Base-by-base conservation (phyloP, 2,329 filamentous ascomycete genomes). In the Trichoderma atroviride region DNA sequence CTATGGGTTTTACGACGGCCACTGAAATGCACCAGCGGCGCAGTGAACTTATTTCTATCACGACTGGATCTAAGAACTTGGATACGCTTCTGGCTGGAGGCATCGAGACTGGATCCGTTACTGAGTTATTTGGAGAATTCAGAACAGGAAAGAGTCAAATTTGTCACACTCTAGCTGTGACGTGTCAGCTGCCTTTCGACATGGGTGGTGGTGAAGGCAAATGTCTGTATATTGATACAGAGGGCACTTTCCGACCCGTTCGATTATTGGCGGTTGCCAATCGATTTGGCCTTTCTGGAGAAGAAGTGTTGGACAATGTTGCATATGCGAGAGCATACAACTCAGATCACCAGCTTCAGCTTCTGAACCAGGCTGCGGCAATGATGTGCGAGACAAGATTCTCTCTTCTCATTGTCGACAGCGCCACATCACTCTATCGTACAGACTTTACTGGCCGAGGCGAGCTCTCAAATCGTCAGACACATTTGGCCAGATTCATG, bases 361-460 rank as follows among this genome's bases (percentile, higher is more conserved):
- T 99, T 9, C 89, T 99, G 71, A 96, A 96, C 76, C 95, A 98
- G 80, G 96, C 96, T 4, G 92, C 96, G 2, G 90, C 94, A 71
- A 99, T 99, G 96, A 99, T 99, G 96, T 97, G 94, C 69, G 96
- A 99, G 83, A 99, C 96, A 0, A 90, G 96, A 4, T 99, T 99
- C 80, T 98, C 96, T 3, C 87, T 99, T 10, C 89, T 99, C 61
- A 90, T 99, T 60, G 96, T 99, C 69, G 96, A 99, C 81, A 97
- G 94, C 69, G 96, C 96, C 16, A 99, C 96, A 0, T 91, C 95
- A 2, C 87, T 99, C 3, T 99, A 99, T 81, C 90, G 96, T 74
- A 99, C 96, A 0, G 96, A 99, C 77, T 99, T 98, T 81, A 89
- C 94, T 72, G 96, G 96, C n/a, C 91, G 96, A 80, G 96, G 96